phyloP scores from a whole-genome alignment of 2,329 filamentous ascomycete genomes.

The Neocucurbitaria cava region DNA sequence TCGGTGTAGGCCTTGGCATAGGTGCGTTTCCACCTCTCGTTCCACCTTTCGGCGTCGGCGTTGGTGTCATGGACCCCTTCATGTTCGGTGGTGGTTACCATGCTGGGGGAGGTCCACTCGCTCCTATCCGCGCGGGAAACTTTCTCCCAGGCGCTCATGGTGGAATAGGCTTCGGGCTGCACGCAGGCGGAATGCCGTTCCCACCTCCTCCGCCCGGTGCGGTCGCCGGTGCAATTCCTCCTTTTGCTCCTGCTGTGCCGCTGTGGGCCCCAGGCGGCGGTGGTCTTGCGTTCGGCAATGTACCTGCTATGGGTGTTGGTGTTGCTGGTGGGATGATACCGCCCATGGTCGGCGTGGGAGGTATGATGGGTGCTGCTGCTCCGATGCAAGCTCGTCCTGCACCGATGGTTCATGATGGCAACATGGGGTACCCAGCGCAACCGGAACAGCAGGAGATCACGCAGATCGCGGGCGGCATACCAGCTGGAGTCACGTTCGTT shows the following conservation, averaged over 20 bases:
- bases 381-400: conserved; percentile 27
- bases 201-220: conserved; percentile 35
- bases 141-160: conserved; percentile 33
- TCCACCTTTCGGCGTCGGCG: conserved; percentile 14
- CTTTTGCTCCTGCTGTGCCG: conserved; percentile 34
- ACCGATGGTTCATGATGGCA: conserved; percentile 30
- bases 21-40: conserved; percentile 32
- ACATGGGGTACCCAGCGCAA: conserved; percentile 24
- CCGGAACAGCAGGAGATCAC: conserved; percentile 34
- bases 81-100: conserved; percentile 15
- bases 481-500: conserved; percentile 34
- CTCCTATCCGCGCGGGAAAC: conserved; percentile 29
- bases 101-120: conserved; percentile 31
- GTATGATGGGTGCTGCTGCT: conserved; percentile 15
- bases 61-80: conserved; percentile 32
- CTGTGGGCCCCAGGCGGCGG: conserved; percentile 26
- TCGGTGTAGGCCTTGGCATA: conserved; percentile 29
- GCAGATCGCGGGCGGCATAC: conserved; percentile 34
- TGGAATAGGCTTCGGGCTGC: conserved; percentile 36
- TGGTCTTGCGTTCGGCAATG: conserved; percentile 31
- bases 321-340: conserved; percentile 16
- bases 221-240: conserved; percentile 24
- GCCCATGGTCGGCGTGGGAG: conserved; percentile 12
- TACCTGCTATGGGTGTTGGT: conserved; percentile 22
- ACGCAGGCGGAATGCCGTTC: conserved; percentile 25